Percentiles rank a stretch among this genome's conserved stretches.
phyloP scores from a whole-genome alignment of 2,329 filamentous ascomycete genomes.

The Paramyrothecium roridum region DNA sequence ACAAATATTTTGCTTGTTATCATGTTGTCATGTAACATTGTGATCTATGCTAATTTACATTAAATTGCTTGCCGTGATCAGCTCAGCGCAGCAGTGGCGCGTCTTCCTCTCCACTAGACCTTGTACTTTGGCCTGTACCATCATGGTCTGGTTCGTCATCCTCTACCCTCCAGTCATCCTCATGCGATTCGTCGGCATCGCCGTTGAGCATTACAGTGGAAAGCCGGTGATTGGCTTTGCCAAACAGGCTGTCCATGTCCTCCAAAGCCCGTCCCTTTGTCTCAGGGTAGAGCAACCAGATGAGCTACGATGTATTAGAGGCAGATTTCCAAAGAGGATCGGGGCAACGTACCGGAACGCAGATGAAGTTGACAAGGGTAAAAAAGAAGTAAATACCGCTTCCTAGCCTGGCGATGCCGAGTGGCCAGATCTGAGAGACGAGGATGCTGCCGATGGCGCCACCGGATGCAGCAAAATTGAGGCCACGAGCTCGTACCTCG shows the following conservation, averaged over 20 bases:
- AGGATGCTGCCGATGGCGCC: constrained; percentile 54
- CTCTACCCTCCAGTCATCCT: neutral
- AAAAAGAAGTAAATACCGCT: constrained; percentile 56
- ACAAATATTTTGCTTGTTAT: neutral
- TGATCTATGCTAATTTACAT: too few species aligned
- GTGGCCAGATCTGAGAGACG: constrained; percentile 52
- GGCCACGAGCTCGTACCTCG: constrained; percentile 50
- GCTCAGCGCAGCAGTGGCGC: neutral
- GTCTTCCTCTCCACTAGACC: neutral
- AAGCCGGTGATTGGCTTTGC: constrained; percentile 3
- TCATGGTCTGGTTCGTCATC: constrained; percentile 1
- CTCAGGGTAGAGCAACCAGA: constrained; percentile 41
- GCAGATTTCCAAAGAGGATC: neutral
- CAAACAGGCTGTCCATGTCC: constrained; percentile 42
- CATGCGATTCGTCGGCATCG: neutral
- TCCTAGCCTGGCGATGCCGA: constrained; percentile 47
- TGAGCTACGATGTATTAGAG: constrained; percentile 22
- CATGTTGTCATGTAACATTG: neutral
- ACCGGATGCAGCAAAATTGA: constrained; percentile 52
- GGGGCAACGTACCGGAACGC: constrained; percentile 32
- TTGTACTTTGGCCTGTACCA: neutral
- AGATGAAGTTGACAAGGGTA: constrained; percentile 14
- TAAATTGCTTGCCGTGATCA: neutral
- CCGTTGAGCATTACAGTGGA: neutral
- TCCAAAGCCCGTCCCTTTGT: constrained; percentile 39